phyloP scores from a whole-genome alignment of 2,329 filamentous ascomycete species.

The Thelonectria blattea region DNA sequence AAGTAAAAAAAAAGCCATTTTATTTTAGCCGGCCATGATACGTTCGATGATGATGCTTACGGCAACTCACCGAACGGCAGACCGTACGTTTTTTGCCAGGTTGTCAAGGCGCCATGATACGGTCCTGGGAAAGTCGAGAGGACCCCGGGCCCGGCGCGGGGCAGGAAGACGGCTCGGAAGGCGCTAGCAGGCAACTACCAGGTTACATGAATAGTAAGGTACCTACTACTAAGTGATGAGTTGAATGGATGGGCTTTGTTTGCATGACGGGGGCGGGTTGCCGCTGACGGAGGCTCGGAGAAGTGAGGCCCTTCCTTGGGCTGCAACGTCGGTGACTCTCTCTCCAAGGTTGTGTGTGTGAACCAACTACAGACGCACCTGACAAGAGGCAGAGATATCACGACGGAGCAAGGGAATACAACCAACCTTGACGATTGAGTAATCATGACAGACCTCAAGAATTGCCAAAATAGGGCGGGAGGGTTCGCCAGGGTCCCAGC shows the following conservation, averaged over 20 bases:
- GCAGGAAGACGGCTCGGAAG: conserved; percentile 9
- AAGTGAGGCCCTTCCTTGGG: conserved; percentile 19
- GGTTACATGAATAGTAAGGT: no score
- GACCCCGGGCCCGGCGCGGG: conserved; percentile 19
- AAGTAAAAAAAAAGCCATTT: conserved; percentile 4
- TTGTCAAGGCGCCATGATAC: conserved; percentile 12
- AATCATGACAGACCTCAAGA: conserved; percentile 5
- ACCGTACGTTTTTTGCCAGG: conserved; percentile 25
- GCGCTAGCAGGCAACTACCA: not conserved
- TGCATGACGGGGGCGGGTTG: conserved; percentile 12
- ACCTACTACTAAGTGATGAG: no score
- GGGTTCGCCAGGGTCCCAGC: conserved; percentile 25
- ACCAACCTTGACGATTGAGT: not conserved
- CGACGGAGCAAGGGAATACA: no score
- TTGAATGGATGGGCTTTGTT: no score
- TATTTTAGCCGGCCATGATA: conserved; percentile 8
- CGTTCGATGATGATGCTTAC: conserved; percentile 21
- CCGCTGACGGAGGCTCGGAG: conserved; percentile 11
- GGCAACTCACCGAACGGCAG: conserved; percentile 14
- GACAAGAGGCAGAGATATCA: no score
- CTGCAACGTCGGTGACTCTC: conserved; percentile 16
- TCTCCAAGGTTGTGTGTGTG: no score
- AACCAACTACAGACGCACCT: no score
- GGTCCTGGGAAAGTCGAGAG: not conserved
- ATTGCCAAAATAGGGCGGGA: not conserved